A percentile compares a stretch with the other conserved stretches of the same genome.
These are phyloP conservation scores for Euphorbia tirucalli DNA, from an alignment of 345 rosid species.

Conservation along the genomic window DNA sequence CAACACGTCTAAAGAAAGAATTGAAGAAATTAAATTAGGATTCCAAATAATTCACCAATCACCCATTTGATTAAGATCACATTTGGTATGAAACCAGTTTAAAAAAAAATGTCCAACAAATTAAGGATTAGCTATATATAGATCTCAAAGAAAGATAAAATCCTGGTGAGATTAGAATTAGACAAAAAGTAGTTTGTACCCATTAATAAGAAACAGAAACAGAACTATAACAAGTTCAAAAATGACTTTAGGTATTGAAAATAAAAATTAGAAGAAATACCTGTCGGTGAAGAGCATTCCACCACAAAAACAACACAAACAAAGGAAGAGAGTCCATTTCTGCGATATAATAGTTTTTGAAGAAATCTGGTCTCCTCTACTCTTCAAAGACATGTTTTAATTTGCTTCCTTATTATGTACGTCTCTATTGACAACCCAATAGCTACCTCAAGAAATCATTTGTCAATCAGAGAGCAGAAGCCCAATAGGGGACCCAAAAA, in stretches of 20 bases:
- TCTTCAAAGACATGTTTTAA: conserved; percentile 53
- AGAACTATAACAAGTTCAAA: no score
- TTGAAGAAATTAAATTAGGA: not conserved
- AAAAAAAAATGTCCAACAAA: not conserved
- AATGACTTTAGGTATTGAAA: no score
- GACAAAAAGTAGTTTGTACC: no score
- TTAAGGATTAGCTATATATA: conserved; percentile 4
- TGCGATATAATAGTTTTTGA: conserved; percentile 52
- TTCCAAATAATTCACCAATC: not conserved
- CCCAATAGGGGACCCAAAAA: no score
- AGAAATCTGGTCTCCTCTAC: conserved; percentile 55
- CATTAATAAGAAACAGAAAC: no score
- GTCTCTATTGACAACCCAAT: conserved; percentile 9
- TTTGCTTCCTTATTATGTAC: not conserved
- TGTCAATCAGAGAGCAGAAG: no score
- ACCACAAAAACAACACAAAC: conserved; percentile 73
- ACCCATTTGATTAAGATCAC: not conserved
- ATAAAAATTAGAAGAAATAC: conserved; percentile 32
- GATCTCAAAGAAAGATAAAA: conserved; percentile 23
- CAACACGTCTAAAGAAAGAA: no score
- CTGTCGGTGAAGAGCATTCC: conserved; percentile 86
- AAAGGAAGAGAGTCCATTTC: conserved; percentile 72
- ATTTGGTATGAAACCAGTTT: conserved; percentile 13
- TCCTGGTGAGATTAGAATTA: not conserved
- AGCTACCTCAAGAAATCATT: conserved; percentile 2